Percentiles rank a stretch among this genome's conserved stretches.
These are phyloP conservation scores for Chlorella variabilis DNA, from an alignment of 163 green algal species.

Conservation along the genomic window DNA sequence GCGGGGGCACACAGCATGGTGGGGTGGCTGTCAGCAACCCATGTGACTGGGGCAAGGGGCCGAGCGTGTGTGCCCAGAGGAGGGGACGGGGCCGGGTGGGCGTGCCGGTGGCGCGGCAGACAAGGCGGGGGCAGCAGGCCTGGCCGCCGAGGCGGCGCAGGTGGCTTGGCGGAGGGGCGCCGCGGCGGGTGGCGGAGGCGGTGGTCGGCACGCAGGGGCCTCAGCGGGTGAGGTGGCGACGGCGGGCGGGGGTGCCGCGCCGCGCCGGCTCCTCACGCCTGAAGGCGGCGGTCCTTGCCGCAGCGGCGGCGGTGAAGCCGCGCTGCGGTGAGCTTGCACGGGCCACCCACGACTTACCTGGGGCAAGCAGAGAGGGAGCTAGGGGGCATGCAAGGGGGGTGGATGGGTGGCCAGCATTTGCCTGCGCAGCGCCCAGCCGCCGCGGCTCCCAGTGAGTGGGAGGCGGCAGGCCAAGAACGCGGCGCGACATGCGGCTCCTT, in stretches of 20 bases:
- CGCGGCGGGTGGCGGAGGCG: background rate
- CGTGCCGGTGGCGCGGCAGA: too few species aligned
- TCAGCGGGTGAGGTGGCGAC: background rate
- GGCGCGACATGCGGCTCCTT: too few species aligned
- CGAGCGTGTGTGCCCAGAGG: too few species aligned
- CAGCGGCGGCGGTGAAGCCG: constrained; percentile 2
- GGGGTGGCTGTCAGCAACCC: constrained; percentile 14
- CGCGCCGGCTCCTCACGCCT: background rate
- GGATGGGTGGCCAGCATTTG: background rate
- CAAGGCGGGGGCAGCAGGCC: too few species aligned
- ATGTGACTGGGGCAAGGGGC: background rate
- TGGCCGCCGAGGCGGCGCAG: background rate
- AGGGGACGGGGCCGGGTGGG: background rate
- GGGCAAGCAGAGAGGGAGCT: background rate
- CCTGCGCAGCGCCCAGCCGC: background rate
- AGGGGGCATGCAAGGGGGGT: constrained; percentile 23
- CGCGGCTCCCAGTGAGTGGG: too few species aligned
- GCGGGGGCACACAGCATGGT: background rate
- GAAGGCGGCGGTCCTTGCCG: constrained; percentile 12
- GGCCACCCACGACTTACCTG: constrained; percentile 33
- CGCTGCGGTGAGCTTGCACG: constrained; percentile 30
- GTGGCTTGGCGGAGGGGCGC: too few species aligned
- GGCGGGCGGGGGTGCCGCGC: background rate
- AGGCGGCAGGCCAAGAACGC: background rate
- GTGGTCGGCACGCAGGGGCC: background rate